Evolutionary conservation across 257 asterid species (phyloP).

Genomic region (Solanum appendiculatum): DNA sequence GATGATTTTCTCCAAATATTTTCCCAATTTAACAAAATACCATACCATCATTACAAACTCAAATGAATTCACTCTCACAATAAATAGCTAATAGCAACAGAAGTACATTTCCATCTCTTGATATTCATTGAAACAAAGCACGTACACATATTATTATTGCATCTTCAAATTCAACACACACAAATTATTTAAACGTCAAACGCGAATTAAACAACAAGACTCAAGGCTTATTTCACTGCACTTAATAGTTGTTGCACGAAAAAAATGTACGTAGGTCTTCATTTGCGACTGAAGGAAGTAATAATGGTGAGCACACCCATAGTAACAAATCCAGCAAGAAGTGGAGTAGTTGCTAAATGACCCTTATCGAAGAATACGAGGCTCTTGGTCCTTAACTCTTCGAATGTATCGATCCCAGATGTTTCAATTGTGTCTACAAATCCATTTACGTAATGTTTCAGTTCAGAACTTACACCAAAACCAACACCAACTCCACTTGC

Average conservation of each 20-base stretch:
- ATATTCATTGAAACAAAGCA: not conserved
- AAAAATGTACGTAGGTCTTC: not conserved
- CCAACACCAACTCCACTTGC: constrained; percentile 71
- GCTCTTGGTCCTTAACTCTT: constrained; percentile 1
- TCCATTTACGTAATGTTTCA: constrained; percentile 5
- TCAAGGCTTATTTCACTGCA: not conserved
- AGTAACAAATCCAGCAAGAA: constrained; percentile 23
- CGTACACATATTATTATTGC: not conserved
- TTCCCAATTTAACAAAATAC: not conserved
- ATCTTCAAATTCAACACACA: not conserved
- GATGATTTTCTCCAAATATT: not conserved
- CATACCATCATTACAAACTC: not conserved
- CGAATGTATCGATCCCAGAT: not conserved
- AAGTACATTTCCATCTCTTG: not conserved
- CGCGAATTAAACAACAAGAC: not conserved
- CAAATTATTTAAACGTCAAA: not conserved
- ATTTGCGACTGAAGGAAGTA: constrained; percentile 15
- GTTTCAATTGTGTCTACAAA: not conserved
- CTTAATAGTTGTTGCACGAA: not conserved
- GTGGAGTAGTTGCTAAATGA: constrained; percentile 26
- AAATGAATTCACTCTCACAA: not conserved
- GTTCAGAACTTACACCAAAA: constrained; percentile 32
- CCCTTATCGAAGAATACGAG: constrained; percentile 25
- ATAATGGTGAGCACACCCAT: constrained; percentile 33
- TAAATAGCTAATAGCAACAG: not conserved